Conservation (phyloP, 202 grass and related monocot species). For the Brachypodium distachyon region DNA sequence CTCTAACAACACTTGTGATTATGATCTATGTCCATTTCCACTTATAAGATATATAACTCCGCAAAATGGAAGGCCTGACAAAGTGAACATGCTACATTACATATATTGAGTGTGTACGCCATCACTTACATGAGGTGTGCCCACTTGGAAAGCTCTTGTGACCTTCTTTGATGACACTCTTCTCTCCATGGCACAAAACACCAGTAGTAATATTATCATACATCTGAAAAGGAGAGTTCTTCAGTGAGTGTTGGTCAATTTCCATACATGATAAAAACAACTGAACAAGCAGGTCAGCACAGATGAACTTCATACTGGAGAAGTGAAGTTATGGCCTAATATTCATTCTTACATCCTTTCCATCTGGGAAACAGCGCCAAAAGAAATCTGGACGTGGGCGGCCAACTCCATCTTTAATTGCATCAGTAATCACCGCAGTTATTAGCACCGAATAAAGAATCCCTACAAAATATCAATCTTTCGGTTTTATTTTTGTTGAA, state of each 20-base stretch:
- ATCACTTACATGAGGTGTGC: conserved; percentile 55
- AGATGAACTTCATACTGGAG: neutral
- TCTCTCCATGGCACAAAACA: conserved; percentile 65
- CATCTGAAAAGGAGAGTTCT: conserved; percentile 26
- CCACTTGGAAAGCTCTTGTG: conserved; percentile 88
- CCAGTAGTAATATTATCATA: conserved; percentile 57
- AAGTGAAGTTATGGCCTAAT: neutral
- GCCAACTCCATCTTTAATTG: conserved; percentile 74
- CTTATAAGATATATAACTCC: neutral
- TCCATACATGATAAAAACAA: neutral
- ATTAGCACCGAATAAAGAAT: conserved; percentile 76
- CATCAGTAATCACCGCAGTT: conserved; percentile 78
- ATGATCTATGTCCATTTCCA: neutral
- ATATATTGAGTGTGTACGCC: neutral
- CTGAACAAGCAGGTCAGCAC: neutral
- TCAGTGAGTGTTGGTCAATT: neutral
- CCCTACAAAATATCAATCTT: conserved; percentile 26
- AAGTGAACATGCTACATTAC: conserved; percentile 7
- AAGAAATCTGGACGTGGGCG: conserved; percentile 78
- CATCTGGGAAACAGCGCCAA: conserved; percentile 90
- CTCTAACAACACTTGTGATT: neutral
- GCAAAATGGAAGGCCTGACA: neutral
- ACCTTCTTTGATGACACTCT: conserved; percentile 64
- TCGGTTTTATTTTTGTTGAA: neutral
- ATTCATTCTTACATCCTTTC: conserved; percentile 41